Conservation (phyloP, 345 rosid genomes). For the Aquilaria yunnanensis region DNA sequence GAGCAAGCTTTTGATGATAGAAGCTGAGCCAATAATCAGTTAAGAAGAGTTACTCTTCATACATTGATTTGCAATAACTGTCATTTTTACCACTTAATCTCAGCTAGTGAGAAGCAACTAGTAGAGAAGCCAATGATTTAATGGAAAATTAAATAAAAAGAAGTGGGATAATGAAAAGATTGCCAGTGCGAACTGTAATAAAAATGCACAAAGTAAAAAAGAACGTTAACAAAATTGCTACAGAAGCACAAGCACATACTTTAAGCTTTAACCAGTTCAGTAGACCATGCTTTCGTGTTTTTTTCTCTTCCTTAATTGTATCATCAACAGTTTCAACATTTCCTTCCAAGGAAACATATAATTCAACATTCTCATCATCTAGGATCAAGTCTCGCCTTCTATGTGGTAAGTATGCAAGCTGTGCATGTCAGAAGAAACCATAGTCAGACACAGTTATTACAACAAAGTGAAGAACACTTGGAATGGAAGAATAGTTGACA, state of each 20-base stretch:
- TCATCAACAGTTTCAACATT: conserved; percentile 53
- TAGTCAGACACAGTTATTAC: conserved; percentile 19
- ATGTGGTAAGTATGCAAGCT: conserved; percentile 98
- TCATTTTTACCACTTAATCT: too few relatives aligned
- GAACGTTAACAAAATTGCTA: too few relatives aligned
- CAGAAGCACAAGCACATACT: conserved; percentile 32
- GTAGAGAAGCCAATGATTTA: not conserved
- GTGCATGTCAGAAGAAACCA: conserved; percentile 23
- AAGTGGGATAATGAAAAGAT: not conserved
- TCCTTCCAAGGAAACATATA: conserved; percentile 70
- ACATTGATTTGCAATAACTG: too few relatives aligned
- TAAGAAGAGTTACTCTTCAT: too few relatives aligned
- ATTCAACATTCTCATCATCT: conserved; percentile 83
- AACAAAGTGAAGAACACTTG: conserved; percentile 15
- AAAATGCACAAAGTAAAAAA: too few relatives aligned
- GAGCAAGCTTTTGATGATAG: too few relatives aligned
- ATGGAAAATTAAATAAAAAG: not conserved
- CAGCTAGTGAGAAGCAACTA: too few relatives aligned
- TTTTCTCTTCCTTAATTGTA: conserved; percentile 71
- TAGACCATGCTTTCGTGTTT: conserved; percentile 78
- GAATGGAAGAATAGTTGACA: not conserved
- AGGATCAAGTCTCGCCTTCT: conserved; percentile 87
- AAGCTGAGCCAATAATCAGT: too few relatives aligned
- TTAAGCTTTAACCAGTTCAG: conserved; percentile 94
- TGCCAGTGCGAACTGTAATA: too few relatives aligned